Evolutionary conservation across 208 protist species (phyloP).

Genomic region (Leishmania lainsoni): DNA sequence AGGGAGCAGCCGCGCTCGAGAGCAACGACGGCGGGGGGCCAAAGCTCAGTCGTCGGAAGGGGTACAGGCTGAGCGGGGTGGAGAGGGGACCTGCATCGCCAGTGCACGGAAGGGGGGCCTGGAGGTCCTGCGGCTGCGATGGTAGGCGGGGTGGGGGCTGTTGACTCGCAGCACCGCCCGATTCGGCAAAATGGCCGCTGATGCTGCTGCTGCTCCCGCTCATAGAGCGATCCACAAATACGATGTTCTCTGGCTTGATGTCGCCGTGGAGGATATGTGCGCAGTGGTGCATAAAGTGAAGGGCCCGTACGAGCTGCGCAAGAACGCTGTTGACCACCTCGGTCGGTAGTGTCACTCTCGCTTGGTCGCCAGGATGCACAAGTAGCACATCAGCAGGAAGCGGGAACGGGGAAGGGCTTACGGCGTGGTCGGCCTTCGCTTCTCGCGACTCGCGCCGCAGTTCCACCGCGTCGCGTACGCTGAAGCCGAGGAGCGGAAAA

Average conservation of each 20-base stretch:
- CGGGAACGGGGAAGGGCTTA: background rate
- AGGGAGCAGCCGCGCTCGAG: background rate
- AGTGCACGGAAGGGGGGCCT: background rate
- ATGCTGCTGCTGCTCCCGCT: background rate
- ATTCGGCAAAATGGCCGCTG: conserved; percentile 24
- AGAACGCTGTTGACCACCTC: conserved; percentile 47
- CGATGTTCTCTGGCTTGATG: conserved; percentile 93
- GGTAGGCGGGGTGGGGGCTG: background rate
- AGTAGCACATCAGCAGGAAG: background rate
- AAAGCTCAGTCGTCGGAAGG: background rate
- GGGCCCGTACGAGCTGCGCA: conserved; percentile 76
- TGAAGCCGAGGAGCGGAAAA: conserved; percentile 62
- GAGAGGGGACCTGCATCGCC: background rate
- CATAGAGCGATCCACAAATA: conserved; percentile 38
- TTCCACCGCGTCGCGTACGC: conserved; percentile 63
- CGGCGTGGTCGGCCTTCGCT: background rate
- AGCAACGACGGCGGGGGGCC: background rate
- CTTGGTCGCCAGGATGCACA: background rate
- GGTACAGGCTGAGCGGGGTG: background rate
- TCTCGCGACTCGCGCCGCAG: conserved; percentile 28
- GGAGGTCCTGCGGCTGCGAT: background rate
- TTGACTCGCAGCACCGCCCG: background rate
- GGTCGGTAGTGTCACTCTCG: conserved; percentile 13
- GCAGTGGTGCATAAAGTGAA: conserved; percentile 67
- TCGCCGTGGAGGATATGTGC: conserved; percentile 93